phyloP scores from a whole-genome alignment of 192 early-diverging fungal genomes.

The Linnemannia schmuckeri region DNA sequence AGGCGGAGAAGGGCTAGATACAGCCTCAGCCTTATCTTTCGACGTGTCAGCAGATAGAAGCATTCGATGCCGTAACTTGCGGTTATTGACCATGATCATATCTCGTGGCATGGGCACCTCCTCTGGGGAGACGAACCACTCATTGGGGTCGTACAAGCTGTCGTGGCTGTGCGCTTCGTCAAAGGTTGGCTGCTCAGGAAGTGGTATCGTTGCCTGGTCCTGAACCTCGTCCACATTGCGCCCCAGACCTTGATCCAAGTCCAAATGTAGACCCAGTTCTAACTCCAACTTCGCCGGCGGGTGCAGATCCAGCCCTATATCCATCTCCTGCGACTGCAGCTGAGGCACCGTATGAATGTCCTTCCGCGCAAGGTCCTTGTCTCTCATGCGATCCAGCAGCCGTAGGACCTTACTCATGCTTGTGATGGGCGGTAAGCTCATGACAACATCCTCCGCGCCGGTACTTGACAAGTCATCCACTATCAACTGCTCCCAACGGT shows the following conservation, averaged over 20 bases:
- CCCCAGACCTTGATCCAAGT: not conserved
- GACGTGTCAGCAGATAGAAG: not conserved
- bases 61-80: not conserved
- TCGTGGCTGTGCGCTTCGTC: not conserved
- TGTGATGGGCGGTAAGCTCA: not conserved
- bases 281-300: not conserved
- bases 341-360: not conserved
- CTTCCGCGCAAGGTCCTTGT: not conserved
- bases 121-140: not conserved
- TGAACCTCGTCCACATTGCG: not conserved
- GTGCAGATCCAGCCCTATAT: not conserved
- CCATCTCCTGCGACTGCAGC: not conserved
- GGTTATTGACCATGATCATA: not conserved
- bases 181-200: not conserved
- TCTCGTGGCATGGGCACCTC: not conserved
- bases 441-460: not conserved
- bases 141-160: not conserved
- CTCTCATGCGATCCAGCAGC: not conserved
- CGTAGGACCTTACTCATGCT: not conserved
- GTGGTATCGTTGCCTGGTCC: not conserved
- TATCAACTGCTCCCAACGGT: not conserved
- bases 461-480: not conserved
- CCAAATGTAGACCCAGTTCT: not conserved
- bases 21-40: not conserved
- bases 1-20: not conserved